A percentile compares a stretch with the other conserved stretches of the same genome.
Evolutionary conservation across 1,139 yeast species (phyloP).

Genomic region (Ashbya aceris): DNA sequence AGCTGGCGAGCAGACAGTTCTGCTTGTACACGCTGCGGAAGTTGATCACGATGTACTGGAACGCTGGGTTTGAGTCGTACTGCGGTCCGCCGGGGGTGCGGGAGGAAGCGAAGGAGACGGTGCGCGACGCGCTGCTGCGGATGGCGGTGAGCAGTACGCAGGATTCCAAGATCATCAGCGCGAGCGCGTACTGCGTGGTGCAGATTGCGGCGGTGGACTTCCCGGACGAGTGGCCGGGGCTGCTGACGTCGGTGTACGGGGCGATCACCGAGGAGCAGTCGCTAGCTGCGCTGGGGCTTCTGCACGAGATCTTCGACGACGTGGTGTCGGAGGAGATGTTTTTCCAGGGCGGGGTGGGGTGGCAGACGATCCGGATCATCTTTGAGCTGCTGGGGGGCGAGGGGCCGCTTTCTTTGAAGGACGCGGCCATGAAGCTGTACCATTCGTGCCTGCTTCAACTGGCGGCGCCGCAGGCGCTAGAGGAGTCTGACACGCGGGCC

Average conservation of each 20-base stretch:
- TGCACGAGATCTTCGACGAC: slow-evolving; percentile 78
- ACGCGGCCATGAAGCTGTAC: slow-evolving; percentile 44
- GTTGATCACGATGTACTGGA: slow-evolving; percentile 71
- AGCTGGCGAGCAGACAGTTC: slow-evolving; percentile 42
- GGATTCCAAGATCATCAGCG: slow-evolving; percentile 54
- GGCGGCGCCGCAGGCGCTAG: slow-evolving; percentile 42
- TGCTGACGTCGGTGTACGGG: slow-evolving; percentile 43
- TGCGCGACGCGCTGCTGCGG: slow-evolving; percentile 41
- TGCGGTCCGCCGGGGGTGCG: slow-evolving; percentile 51
- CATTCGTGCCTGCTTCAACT: slow-evolving; percentile 45
- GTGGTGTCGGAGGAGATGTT: slow-evolving; percentile 80
- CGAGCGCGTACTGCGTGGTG: slow-evolving; percentile 66
- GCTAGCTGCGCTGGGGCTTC: slow-evolving; percentile 59
- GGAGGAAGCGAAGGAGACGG: slow-evolving; percentile 36
- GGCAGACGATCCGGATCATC: slow-evolving; percentile 40
- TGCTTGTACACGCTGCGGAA: slow-evolving; percentile 62
- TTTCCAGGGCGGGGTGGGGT: slow-evolving; percentile 63
- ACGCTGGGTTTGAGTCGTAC: slow-evolving; percentile 72
- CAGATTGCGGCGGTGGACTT: slow-evolving; percentile 84
- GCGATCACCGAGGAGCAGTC: slow-evolving; percentile 33
- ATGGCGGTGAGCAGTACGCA: slow-evolving; percentile 40
- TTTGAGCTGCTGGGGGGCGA: slow-evolving; percentile 33
- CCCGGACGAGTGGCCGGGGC: slow-evolving; percentile 92
- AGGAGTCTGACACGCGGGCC: slow-evolving; percentile 14
- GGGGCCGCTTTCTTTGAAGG: slow-evolving; percentile 35